These are phyloP conservation scores for Lanmaoa rubissima DNA, from an alignment of 768 basidiomycete species.

Conservation along the genomic window DNA sequence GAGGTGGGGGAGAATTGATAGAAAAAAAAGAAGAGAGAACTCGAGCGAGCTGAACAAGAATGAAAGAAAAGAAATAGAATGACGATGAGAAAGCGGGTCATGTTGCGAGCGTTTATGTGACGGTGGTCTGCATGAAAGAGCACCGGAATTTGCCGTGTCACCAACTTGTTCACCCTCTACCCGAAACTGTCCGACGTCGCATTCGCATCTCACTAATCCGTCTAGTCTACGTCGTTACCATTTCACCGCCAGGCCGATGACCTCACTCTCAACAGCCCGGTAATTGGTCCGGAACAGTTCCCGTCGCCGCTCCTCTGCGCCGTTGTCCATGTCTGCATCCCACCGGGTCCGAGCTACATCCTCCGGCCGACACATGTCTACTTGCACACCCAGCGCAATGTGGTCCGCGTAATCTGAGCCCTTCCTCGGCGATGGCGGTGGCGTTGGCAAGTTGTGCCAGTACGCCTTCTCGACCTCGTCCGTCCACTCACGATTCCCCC, in stretches of 20 bases:
- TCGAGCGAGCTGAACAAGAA: not conserved
- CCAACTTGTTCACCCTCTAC: too few relatives aligned
- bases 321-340: constrained; percentile 40
- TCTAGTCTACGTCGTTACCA: constrained; percentile 57
- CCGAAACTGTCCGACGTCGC: too few relatives aligned
- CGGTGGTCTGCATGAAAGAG: too few relatives aligned
- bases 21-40: constrained; percentile 22
- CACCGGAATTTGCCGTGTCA: constrained; percentile 17
- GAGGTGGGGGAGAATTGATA: constrained; percentile 40
- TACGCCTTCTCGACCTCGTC: constrained; percentile 78
- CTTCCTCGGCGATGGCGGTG: constrained; percentile 42
- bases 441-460: constrained; percentile 57
- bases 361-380: constrained; percentile 39
- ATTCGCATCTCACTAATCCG: too few relatives aligned
- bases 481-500: constrained; percentile 86
- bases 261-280: constrained; percentile 82
- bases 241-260: constrained; percentile 71
- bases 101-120: not conserved
- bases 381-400: constrained; percentile 38
- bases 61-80: constrained; percentile 8
- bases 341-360: constrained; percentile 33
- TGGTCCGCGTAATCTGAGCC: constrained; percentile 33
- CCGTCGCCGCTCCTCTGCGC: constrained; percentile 43
- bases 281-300: constrained; percentile 74
- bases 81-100: constrained; percentile 11